Conservation (phyloP, 2,329 filamentous ascomycete species). For the Stagonosporopsis tanaceti region DNA sequence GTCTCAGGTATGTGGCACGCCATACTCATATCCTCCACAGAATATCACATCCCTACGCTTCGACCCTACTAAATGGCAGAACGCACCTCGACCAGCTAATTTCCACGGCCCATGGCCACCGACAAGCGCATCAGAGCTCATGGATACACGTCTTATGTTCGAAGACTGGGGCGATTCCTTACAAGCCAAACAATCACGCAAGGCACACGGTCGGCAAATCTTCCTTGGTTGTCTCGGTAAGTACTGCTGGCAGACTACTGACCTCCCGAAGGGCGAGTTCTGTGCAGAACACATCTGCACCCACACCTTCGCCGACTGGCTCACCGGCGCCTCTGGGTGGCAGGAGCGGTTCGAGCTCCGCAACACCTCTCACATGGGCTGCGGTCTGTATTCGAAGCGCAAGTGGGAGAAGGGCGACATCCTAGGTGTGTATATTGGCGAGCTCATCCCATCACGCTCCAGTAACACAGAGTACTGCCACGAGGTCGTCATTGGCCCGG, state of each 20-base stretch:
- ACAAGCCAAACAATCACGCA: neutral
- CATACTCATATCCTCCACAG: neutral
- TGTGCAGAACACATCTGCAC: conserved; percentile 4
- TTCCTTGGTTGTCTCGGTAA: conserved; percentile 10
- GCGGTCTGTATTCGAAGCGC: neutral
- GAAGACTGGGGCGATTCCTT: neutral
- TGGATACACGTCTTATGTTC: neutral
- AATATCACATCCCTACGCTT: neutral
- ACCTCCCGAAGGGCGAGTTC: neutral
- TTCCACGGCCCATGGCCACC: conserved; percentile 10
- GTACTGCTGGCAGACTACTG: conserved; percentile 13
- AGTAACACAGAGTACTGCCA: conserved; percentile 17
- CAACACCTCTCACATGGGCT: neutral
- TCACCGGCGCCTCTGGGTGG: neutral
- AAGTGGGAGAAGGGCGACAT: neutral
- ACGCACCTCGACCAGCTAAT: neutral
- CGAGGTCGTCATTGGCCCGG: conserved; percentile 12
- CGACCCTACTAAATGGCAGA: neutral
- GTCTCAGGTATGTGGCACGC: neutral
- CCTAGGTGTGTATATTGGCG: conserved; percentile 16
- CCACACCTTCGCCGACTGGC: conserved; percentile 19
- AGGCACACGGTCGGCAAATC: neutral
- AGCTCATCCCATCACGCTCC: conserved; percentile 9
- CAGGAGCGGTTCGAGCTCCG: conserved; percentile 4
- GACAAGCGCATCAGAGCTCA: conserved; percentile 1